phyloP scores from a whole-genome alignment of 805 yeast species.

The Yamadazyma ubonensis region DNA sequence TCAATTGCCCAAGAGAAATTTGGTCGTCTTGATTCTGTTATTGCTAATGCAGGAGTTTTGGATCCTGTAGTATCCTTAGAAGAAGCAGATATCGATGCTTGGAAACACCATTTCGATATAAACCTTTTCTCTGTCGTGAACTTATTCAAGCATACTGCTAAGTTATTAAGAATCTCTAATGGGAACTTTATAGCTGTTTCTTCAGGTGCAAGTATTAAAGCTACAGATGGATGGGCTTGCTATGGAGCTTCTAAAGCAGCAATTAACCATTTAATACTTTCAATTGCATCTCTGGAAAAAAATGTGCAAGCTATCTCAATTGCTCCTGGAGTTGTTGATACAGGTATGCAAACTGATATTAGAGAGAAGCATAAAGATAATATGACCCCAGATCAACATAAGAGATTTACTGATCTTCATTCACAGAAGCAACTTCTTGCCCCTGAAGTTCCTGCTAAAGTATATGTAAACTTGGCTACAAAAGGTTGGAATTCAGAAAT shows the following conservation, averaged over 20 bases:
- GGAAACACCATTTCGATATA: constrained; percentile 69
- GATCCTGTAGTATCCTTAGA: constrained; percentile 68
- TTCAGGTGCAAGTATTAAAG: constrained; percentile 77
- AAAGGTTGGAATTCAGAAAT: constrained; percentile 54
- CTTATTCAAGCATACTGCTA: constrained; percentile 54
- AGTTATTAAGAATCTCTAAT: constrained; percentile 51
- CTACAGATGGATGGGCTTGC: constrained; percentile 79
- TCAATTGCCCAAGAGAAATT: constrained; percentile 45
- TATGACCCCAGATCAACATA: constrained; percentile 61
- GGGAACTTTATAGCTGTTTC: constrained; percentile 80
- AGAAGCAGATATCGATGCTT: constrained; percentile 50
- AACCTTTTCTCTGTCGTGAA: constrained; percentile 76
- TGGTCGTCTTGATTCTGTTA: constrained; percentile 60
- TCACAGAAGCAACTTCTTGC: constrained; percentile 54
- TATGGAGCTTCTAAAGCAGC: constrained; percentile 94
- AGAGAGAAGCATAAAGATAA: constrained; percentile 57
- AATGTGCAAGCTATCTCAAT: constrained; percentile 61
- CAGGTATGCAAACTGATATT: constrained; percentile 81
- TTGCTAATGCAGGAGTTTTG: constrained; percentile 81
- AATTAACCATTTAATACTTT: constrained; percentile 67
- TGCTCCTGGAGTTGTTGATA: constrained; percentile 95
- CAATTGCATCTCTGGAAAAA: constrained; percentile 68
- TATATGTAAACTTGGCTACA: constrained; percentile 65
- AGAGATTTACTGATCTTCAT: constrained; percentile 66
- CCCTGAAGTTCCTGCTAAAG: constrained; percentile 70